A percentile compares a stretch with the other conserved stretches of the same genome.
phyloP scores from a whole-genome alignment of 352 stramenopile species.

The Halophytophthora batemanensis region DNA sequence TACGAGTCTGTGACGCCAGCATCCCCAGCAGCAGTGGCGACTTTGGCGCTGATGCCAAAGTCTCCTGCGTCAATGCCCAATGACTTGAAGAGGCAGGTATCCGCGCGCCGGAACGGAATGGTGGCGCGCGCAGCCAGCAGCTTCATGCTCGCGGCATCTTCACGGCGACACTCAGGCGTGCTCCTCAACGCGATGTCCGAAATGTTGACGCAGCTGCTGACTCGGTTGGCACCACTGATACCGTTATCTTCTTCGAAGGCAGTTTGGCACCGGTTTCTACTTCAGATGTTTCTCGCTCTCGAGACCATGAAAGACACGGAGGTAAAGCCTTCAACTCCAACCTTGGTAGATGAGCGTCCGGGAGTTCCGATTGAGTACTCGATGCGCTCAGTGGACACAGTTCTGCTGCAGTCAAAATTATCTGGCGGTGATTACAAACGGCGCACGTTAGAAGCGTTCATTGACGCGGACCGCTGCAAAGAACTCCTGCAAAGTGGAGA shows the following conservation, averaged over 20 bases:
- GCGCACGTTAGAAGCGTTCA: not conserved
- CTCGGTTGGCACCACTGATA: slow-evolving; percentile 18
- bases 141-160: slow-evolving; percentile 5
- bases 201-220: slow-evolving; percentile 12
- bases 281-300: slow-evolving; percentile 13
- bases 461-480: slow-evolving; percentile 6
- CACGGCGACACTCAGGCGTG: slow-evolving; percentile 5
- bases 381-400: slow-evolving; percentile 9
- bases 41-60: not conserved
- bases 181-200: slow-evolving; percentile 4
- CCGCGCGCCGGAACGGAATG: slow-evolving; percentile 5
- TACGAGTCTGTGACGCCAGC: slow-evolving; percentile 4
- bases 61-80: slow-evolving; percentile 1
- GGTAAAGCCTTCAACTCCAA: not conserved
- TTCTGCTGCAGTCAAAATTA: slow-evolving; percentile 23
- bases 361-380: not conserved
- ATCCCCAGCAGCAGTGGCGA: not conserved
- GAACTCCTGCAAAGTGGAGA: not conserved
- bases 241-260: slow-evolving; percentile 3
- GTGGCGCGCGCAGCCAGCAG: slow-evolving; percentile 5
- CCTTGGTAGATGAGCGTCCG: not conserved
- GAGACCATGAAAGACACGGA: slow-evolving; percentile 9
- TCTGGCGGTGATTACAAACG: not conserved
- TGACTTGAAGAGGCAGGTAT: slow-evolving; percentile 7
- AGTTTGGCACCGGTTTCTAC: slow-evolving; percentile 30